Evolutionary conservation across 768 basidiomycete species (phyloP), one percentile per base, ranked within the genome.

Genomic region (Favolaschia claudopus): DNA sequence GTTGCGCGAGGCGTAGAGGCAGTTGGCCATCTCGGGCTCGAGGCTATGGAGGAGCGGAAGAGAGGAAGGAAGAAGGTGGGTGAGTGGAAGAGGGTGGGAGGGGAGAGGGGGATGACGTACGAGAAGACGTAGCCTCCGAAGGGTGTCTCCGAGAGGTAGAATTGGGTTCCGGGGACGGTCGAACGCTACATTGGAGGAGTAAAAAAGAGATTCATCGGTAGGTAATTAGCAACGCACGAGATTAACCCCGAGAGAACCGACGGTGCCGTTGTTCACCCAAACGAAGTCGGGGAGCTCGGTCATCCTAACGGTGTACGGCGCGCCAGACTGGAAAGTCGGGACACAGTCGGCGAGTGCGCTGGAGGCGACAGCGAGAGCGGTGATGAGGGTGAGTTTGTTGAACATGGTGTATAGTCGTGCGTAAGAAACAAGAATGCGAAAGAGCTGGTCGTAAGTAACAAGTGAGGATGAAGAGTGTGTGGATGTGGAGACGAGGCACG

Each of bases 81-180:
- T n/a, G 28, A 22, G 20, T 15, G 25, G 20, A 12, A 15, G 20
- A 31, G 43, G 3, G 12, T 10, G 12, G 13, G 20, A 40, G 39
- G 20, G 43, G 28, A 44, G 17, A 27, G 24, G 7, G 7, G n/a
- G 25, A 44, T 15, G 43, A 44, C 43, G 24, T 44, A 28, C 43
- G 43, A 44, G 43, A 44, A 44, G 27, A 44, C 43, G 43, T 44
- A 44, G 43, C 43, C 43, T 5, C 43, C 43, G 24, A 44, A 44
- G 22, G n/a, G n/a, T 5, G 43, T 44, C 43, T 24, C 27, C 5
- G 43, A 25, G 6, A 44, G 43, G 20, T 25, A 44, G 24, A 22
- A 44, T 27, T 44, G 22, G 27, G 24, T 25, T 43, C 22, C 38
- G 14, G 38, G 51, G 29, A 53, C 39, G 9, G 51, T 33, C 40